These are phyloP conservation scores for Arachis hypogaea DNA, from an alignment of 306 rosid species.

Conservation along the genomic window DNA sequence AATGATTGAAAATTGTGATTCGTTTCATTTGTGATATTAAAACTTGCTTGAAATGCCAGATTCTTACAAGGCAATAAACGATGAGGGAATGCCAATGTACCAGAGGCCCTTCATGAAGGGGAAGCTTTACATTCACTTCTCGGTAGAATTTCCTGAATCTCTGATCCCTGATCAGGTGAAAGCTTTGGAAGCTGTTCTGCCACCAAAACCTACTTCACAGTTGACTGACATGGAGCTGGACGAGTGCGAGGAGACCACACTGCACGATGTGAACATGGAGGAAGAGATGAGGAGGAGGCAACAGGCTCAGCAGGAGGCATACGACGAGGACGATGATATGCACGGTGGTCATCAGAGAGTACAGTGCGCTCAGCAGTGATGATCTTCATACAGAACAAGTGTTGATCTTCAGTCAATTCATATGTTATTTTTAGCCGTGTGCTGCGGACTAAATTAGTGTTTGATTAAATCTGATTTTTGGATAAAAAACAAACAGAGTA, in stretches of 20 bases:
- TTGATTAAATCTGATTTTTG: constrained; percentile 22
- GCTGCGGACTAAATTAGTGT: constrained; percentile 19
- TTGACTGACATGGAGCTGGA: constrained; percentile 85
- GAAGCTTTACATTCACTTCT: constrained; percentile 78
- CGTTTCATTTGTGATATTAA: not conserved
- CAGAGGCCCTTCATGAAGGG: constrained; percentile 92
- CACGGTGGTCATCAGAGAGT: constrained; percentile 89
- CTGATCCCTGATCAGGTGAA: constrained; percentile 59
- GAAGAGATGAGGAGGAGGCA: constrained; percentile 81
- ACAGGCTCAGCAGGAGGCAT: constrained; percentile 71
- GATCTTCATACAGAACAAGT: not conserved
- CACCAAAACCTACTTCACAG: constrained; percentile 53
- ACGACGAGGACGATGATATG: constrained; percentile 81
- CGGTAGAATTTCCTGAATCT: constrained; percentile 80
- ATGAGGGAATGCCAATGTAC: constrained; percentile 91
- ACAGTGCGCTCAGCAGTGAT: constrained; percentile 88
- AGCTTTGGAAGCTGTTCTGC: constrained; percentile 61
- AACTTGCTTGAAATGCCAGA: constrained; percentile 20
- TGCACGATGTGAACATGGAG: constrained; percentile 80
- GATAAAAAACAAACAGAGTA: constrained; percentile 5
- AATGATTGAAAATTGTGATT: not conserved
- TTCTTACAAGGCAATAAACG: constrained; percentile 70
- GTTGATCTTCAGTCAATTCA: not conserved
- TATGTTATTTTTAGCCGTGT: constrained; percentile 1
- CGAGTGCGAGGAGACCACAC: constrained; percentile 90